Base-by-base conservation (phyloP, 169 alveolate species). In the Plasmodium blacklocki region DNA sequence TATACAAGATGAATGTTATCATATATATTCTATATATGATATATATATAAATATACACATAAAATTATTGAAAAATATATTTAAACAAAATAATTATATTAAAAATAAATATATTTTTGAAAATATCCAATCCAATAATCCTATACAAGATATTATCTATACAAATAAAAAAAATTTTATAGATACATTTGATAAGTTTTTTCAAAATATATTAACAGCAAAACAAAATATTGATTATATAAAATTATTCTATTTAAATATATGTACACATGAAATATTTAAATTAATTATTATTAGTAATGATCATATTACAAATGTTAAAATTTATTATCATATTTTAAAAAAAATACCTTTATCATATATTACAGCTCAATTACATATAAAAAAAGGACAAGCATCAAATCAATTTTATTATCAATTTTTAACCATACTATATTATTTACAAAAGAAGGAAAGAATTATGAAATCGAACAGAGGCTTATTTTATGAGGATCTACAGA, bases 191-290 rank as follows among this genome's bases (percentile, higher is more conserved):
- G 23, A 66, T 7, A 56, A 9, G 23, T 80, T 80, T 49, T 80
- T 80, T 80, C 23, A 67, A 19, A 80, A 80, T 73, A 21, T 67
- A 45, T 54, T 18, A 39, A n/a, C 3, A 19, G 21, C 70, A 56
- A 50, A 70, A 15, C 54, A 56, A 29, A 56, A 26, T 32, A 68
- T 80, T 39, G 70, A 80, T 68, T 72, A 56, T 29, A 18, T 80
- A 56, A 66, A 68, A 62, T 39, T 80, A n/a, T 67, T 80, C 39
- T 72, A 80, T 80, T 68, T 80, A 52, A 80, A 80, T 58, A n/a
- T 80, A 32, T 32, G 67, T 4, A 9, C 74, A 3, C 60, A 80
- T 15, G 85, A 80, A 60, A 45, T 80, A 26, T 80, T 66, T 18
- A 80, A 80, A 58, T 45, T 2, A 21, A 15, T 80, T 26, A 67